These are phyloP conservation scores for Hypoxylon fragiforme DNA, from an alignment of 495 filamentous ascomycete genomes.

Conservation along the genomic window DNA sequence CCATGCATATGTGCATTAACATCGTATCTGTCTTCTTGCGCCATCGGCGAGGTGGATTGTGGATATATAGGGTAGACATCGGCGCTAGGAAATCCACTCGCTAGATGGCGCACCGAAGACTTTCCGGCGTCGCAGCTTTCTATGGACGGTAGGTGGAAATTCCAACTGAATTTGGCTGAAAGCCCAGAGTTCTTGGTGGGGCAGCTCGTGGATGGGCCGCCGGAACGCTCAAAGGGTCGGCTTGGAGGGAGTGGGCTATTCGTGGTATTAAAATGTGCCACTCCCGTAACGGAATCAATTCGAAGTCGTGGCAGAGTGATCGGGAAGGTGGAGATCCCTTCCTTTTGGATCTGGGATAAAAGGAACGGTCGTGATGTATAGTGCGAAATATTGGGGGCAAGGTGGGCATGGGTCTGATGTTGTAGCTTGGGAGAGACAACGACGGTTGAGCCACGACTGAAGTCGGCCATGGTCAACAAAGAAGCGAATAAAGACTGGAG, in stretches of 20 bases:
- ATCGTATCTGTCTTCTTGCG: slow-evolving; percentile 8
- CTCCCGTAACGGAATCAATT: slow-evolving; percentile 8
- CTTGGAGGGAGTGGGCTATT: background rate
- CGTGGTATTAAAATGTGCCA: slow-evolving; percentile 8
- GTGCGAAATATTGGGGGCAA: slow-evolving; percentile 15
- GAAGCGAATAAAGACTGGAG: slow-evolving; percentile 7
- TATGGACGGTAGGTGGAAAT: slow-evolving; percentile 12
- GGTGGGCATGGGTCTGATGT: slow-evolving; percentile 13
- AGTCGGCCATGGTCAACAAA: slow-evolving; percentile 27
- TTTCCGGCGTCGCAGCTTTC: slow-evolving; percentile 9
- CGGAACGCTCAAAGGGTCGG: slow-evolving; percentile 2
- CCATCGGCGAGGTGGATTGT: slow-evolving; percentile 9
- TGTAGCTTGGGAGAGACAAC: slow-evolving; percentile 28
- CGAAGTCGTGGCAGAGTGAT: slow-evolving; percentile 15
- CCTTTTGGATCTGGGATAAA: slow-evolving; percentile 2
- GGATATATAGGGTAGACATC: slow-evolving; percentile 17
- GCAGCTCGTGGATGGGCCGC: background rate
- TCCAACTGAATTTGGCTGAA: slow-evolving; percentile 13
- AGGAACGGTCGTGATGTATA: slow-evolving; percentile 8
- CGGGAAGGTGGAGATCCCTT: slow-evolving; percentile 1
- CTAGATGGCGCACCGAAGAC: background rate
- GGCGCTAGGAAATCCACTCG: slow-evolving; percentile 2
- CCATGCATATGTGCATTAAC: background rate
- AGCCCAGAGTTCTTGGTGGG: slow-evolving; percentile 10
- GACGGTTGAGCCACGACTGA: slow-evolving; percentile 23